These are phyloP conservation scores for Mycotypha africana DNA, from an alignment of 371 early-diverging fungal genomes.

Conservation along the genomic window DNA sequence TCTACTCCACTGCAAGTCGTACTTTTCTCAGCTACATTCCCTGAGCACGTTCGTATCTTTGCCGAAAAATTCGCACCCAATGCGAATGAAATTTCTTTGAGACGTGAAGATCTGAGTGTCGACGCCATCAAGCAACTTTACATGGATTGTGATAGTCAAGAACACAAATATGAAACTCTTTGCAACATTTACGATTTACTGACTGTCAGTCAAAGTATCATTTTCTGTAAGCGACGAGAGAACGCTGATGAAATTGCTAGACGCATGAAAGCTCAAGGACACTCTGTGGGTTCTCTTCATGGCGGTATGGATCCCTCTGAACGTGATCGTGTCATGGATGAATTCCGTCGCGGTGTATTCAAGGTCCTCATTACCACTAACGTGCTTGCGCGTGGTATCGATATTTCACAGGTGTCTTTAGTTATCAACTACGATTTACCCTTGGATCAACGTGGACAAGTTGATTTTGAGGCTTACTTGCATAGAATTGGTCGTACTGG, in stretches of 20 bases:
- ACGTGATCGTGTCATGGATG: conserved; percentile 92
- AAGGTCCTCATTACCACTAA: conserved; percentile 97
- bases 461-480: conserved; percentile 94
- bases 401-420: conserved; percentile 92
- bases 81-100: conserved; percentile 84
- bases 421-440: conserved; percentile 99
- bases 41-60: conserved; percentile 74
- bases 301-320: conserved; percentile 78
- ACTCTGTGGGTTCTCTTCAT: conserved; percentile 83
- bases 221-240: conserved; percentile 86
- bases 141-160: conserved; percentile 81
- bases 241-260: conserved; percentile 79
- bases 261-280: conserved; percentile 79
- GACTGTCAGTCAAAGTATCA: conserved; percentile 96
- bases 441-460: conserved; percentile 42
- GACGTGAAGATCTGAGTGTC: conserved; percentile 92
- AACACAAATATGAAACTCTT: conserved; percentile 81
- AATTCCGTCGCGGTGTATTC: conserved; percentile 85
- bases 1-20: conserved; percentile 72
- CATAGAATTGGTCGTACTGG: conserved; percentile 99
- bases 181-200: conserved; percentile 83
- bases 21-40: conserved; percentile 98
- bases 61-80: conserved; percentile 79
- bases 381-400: conserved; percentile 97
- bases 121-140: conserved; percentile 97